These are phyloP conservation scores for Vaccinium corymbosum DNA, from an alignment of 148 eudicot genomes.

Conservation along the genomic window DNA sequence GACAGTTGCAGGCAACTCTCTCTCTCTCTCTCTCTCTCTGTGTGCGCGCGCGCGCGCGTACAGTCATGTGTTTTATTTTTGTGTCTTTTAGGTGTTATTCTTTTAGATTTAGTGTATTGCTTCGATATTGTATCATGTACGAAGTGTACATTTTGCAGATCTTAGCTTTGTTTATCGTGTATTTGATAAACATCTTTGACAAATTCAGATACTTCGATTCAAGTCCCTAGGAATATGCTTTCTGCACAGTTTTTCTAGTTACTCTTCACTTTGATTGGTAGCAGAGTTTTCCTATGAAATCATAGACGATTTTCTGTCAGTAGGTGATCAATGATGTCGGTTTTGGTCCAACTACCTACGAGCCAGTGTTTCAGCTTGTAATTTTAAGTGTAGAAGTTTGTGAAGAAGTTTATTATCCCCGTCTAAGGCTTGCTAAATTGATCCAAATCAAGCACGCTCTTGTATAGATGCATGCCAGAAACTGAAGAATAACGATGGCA, in stretches of 20 bases:
- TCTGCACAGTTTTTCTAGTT: neutral
- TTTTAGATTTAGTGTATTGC: neutral
- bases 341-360: neutral
- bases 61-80: neutral
- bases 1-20: slow-evolving; percentile 70
- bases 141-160: neutral
- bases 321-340: neutral
- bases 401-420: neutral
- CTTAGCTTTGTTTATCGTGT: neutral
- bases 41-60: neutral
- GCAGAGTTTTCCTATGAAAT: neutral
- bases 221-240: neutral
- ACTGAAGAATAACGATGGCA: neutral
- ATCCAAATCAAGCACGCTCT: neutral
- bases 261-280: slow-evolving; percentile 1
- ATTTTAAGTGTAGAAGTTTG: neutral
- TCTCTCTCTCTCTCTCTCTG: slow-evolving; percentile 1
- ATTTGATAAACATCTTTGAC: neutral
- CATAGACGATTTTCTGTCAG: neutral
- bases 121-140: neutral
- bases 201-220: neutral
- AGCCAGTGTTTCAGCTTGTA: neutral
- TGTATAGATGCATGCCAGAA: neutral
- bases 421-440: neutral
- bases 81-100: neutral